These are phyloP conservation scores for Groenewaldozyma tartarivorans DNA, from an alignment of 805 yeast genomes.

Conservation along the genomic window DNA sequence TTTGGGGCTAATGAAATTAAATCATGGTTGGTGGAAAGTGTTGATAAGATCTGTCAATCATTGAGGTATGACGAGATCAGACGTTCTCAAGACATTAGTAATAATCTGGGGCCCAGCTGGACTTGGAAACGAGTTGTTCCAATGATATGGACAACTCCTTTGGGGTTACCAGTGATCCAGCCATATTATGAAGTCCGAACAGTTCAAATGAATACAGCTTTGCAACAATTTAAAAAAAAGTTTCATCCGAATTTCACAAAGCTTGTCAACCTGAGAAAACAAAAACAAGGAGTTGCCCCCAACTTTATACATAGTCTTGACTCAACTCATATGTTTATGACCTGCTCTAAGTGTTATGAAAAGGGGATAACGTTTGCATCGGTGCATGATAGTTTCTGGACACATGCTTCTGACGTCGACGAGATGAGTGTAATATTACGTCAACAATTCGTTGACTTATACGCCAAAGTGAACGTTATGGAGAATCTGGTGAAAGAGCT, in stretches of 20 bases:
- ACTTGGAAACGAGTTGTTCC: slow-evolving; percentile 52
- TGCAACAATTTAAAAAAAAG: slow-evolving; percentile 80
- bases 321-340: slow-evolving; percentile 91
- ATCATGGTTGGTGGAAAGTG: slow-evolving; percentile 88
- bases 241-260: slow-evolving; percentile 75
- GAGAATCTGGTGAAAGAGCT: slow-evolving; percentile 65
- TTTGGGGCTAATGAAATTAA: slow-evolving; percentile 88
- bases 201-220: slow-evolving; percentile 58
- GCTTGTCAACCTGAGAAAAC: slow-evolving; percentile 78
- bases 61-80: slow-evolving; percentile 44
- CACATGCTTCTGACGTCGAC: slow-evolving; percentile 79
- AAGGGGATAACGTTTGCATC: slow-evolving; percentile 70
- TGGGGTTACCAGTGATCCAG: slow-evolving; percentile 92
- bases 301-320: slow-evolving; percentile 90
- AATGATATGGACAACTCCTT: slow-evolving; percentile 95
- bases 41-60: slow-evolving; percentile 66
- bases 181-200: slow-evolving; percentile 70
- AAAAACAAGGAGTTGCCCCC: slow-evolving; percentile 88
- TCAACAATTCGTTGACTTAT: slow-evolving; percentile 69
- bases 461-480: slow-evolving; percentile 61
- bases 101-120: neutral
- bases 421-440: slow-evolving; percentile 60
- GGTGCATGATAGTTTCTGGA: slow-evolving; percentile 97
- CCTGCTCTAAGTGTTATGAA: slow-evolving; percentile 61
- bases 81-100: neutral